phyloP scores from a whole-genome alignment of 2,329 filamentous ascomycete species.

The Xylariaceae sp. region DNA sequence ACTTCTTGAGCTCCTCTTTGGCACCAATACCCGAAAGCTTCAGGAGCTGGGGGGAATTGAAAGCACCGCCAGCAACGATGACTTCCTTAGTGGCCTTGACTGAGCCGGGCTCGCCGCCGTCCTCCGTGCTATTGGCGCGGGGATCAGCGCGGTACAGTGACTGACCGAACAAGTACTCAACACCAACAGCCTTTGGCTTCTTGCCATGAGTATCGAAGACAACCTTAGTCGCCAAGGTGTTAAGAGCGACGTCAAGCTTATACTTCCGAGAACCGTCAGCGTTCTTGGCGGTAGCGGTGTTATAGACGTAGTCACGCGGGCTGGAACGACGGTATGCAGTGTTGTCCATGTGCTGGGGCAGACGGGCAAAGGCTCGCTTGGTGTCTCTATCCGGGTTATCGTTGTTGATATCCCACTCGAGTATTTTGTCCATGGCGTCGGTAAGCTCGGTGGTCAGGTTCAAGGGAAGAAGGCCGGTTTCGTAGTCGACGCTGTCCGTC shows the following conservation, averaged over 20 bases:
- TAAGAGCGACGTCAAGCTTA: slow-evolving; percentile 49
- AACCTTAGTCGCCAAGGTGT: slow-evolving; percentile 42
- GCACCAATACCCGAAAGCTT: slow-evolving; percentile 45
- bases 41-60: slow-evolving; percentile 48
- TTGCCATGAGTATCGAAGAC: slow-evolving; percentile 35
- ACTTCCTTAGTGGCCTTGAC: slow-evolving; percentile 41
- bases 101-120: slow-evolving; percentile 29
- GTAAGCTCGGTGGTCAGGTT: slow-evolving; percentile 18
- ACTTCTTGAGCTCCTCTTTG: slow-evolving; percentile 33
- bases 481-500: slow-evolving; percentile 17
- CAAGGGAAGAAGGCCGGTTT: slow-evolving; percentile 20
- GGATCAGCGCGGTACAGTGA: slow-evolving; percentile 44
- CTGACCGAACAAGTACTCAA: slow-evolving; percentile 44
- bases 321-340: slow-evolving; percentile 48
- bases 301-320: slow-evolving; percentile 43
- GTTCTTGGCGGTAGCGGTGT: slow-evolving; percentile 21
- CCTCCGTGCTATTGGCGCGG: slow-evolving; percentile 17
- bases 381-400: slow-evolving; percentile 40
- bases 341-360: slow-evolving; percentile 51
- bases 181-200: slow-evolving; percentile 40
- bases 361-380: slow-evolving; percentile 35
- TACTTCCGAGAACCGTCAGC: slow-evolving; percentile 47
- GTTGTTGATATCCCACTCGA: slow-evolving; percentile 44
- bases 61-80: slow-evolving; percentile 46
- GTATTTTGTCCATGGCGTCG: slow-evolving; percentile 23